Evolutionary conservation across 495 filamentous ascomycete species (phyloP).

Genomic region (Penicillium pulvis): DNA sequence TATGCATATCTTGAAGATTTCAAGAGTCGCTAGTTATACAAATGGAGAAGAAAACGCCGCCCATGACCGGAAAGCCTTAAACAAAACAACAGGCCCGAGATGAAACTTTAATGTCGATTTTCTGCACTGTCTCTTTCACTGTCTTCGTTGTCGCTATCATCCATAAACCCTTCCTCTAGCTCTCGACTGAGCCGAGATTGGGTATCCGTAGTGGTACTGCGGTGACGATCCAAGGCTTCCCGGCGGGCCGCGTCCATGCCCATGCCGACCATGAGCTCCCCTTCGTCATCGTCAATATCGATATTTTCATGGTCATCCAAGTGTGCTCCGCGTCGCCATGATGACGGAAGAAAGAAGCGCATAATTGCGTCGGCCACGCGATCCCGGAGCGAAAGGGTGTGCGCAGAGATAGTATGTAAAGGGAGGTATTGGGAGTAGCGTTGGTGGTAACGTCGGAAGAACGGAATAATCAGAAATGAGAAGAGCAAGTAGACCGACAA

Average conservation of each 20-base stretch:
- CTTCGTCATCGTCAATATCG: constrained; percentile 67
- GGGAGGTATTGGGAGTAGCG: constrained; percentile 74
- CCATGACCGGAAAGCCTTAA: constrained; percentile 11
- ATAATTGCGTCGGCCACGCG: constrained; percentile 59
- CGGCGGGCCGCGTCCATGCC: constrained; percentile 52
- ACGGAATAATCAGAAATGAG: constrained; percentile 70
- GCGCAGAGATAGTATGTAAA: constrained; percentile 60
- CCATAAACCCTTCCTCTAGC: constrained; percentile 79
- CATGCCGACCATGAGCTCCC: constrained; percentile 65
- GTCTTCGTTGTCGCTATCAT: constrained; percentile 74
- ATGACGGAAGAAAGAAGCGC: constrained; percentile 55
- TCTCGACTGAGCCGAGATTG: constrained; percentile 75
- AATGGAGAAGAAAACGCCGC: constrained; percentile 14
- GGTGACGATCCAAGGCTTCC: constrained; percentile 51
- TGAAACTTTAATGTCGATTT: constrained; percentile 8
- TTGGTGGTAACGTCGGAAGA: constrained; percentile 73
- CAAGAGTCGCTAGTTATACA: constrained; percentile 3
- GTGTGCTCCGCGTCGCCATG: constrained; percentile 51
- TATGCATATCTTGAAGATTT: background rate
- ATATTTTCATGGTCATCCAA: constrained; percentile 59
- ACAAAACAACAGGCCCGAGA: background rate
- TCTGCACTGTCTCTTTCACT: constrained; percentile 11
- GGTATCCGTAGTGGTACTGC: constrained; percentile 39
- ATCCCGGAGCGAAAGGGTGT: constrained; percentile 63
- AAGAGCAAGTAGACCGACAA: constrained; percentile 71